A percentile compares a stretch with the other conserved stretches of the same genome.
These are phyloP conservation scores for Nannochloropsis gaditana DNA, from an alignment of 108 stramenopile genomes.

Conservation along the genomic window DNA sequence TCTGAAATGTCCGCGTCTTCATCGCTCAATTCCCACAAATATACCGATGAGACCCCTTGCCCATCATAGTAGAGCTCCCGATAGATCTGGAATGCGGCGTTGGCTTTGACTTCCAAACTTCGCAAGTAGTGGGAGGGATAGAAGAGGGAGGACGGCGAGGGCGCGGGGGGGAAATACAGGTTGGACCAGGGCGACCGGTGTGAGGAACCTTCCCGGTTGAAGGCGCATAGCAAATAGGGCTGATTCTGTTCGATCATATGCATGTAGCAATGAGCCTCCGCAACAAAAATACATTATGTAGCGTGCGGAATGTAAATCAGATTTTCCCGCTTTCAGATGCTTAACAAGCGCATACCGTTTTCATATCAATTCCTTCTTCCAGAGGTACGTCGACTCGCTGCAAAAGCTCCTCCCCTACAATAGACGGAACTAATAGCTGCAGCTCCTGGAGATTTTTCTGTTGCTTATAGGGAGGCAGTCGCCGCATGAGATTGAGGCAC, in stretches of 20 bases:
- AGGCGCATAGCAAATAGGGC: conserved; percentile 57
- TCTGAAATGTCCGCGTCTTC: neutral
- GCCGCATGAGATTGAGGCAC: conserved; percentile 59
- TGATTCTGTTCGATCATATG: conserved; percentile 21
- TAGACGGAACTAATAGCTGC: conserved; percentile 51
- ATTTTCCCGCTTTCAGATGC: no score
- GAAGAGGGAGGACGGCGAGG: neutral
- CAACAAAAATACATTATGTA: neutral
- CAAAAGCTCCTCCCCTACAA: conserved; percentile 57
- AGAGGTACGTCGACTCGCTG: conserved; percentile 59
- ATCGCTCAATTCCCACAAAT: conserved; percentile 70
- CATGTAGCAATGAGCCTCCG: neutral
- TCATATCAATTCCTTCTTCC: conserved; percentile 52
- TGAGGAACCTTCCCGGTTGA: conserved; percentile 61
- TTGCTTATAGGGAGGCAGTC: conserved; percentile 59
- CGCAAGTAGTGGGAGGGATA: neutral
- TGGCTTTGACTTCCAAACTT: conserved; percentile 57
- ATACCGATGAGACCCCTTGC: conserved; percentile 67
- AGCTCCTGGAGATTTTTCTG: conserved; percentile 58
- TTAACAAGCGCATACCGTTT: conserved; percentile 35
- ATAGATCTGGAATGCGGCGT: conserved; percentile 87
- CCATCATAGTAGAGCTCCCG: conserved; percentile 76
- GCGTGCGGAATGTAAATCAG: neutral
- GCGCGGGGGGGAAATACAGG: conserved; percentile 53
- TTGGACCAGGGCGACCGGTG: conserved; percentile 62